phyloP scores from a whole-genome alignment of 192 early-diverging fungal genomes.

The Tieghemiomyces parasiticus region DNA sequence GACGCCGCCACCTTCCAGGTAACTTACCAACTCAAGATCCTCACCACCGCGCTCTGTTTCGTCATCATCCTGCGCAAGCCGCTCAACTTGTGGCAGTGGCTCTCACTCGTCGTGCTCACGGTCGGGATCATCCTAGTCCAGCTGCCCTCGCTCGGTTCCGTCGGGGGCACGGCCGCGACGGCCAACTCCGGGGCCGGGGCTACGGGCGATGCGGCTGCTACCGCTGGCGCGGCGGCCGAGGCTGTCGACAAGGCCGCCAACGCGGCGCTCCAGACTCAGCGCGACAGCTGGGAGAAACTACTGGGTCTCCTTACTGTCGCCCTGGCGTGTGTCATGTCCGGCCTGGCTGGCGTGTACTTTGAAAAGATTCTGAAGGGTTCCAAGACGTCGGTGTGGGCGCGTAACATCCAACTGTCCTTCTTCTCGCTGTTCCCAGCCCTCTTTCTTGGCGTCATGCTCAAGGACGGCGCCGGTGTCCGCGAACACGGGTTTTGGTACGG shows the following conservation, averaged over 20 bases:
- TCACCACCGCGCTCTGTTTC: constrained; percentile 89
- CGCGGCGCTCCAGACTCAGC: constrained; percentile 1
- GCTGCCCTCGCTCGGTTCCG: constrained; percentile 33
- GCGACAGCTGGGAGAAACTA: constrained; percentile 29
- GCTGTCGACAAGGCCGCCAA: constrained; percentile 11
- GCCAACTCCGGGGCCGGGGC: constrained; percentile 12
- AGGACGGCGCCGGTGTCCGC: constrained; percentile 54
- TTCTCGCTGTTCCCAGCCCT: constrained; percentile 69
- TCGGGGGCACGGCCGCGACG: constrained; percentile 5
- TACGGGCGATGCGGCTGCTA: constrained; percentile 9
- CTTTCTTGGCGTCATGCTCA: constrained; percentile 57
- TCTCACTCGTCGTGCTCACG: constrained; percentile 66
- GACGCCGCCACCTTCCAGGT: constrained; percentile 95
- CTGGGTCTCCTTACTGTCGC: constrained; percentile 67
- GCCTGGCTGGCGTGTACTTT: constrained; percentile 95
- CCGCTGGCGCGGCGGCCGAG: constrained; percentile 9
- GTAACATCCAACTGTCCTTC: constrained; percentile 86
- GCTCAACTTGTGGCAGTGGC: constrained; percentile 65
- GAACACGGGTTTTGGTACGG: constrained; percentile 83
- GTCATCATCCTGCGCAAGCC: constrained; percentile 62
- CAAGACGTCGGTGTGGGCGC: constrained; percentile 67
- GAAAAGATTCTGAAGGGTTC: constrained; percentile 93
- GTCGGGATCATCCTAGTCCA: constrained; percentile 80
- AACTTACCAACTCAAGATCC: constrained; percentile 94
- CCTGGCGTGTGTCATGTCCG: constrained; percentile 78